Conservation (phyloP, 2,329 filamentous ascomycete species). For the Aspergillus hiratsukae region DNA sequence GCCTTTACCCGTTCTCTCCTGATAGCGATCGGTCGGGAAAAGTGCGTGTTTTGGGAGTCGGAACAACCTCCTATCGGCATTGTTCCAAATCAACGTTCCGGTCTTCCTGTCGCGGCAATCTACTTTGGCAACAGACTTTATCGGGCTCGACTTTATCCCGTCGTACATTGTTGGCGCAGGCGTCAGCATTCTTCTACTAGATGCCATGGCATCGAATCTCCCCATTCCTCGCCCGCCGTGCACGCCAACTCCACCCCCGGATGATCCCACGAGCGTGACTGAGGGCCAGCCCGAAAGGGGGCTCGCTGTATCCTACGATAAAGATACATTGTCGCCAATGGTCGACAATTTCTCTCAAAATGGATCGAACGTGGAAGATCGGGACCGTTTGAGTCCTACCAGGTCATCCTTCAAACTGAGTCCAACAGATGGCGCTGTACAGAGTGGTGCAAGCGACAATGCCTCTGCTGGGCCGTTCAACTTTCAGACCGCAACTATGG, state of each 20-base stretch:
- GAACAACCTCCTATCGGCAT: neutral
- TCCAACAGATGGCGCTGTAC: slow-evolving; percentile 24
- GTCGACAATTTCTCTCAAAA: slow-evolving; percentile 30
- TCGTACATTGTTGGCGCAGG: neutral
- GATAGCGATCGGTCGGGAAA: slow-evolving; percentile 7
- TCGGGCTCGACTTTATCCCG: neutral
- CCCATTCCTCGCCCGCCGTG: slow-evolving; percentile 58
- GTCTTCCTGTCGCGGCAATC: neutral
- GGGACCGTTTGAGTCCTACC: slow-evolving; percentile 30
- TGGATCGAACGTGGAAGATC: slow-evolving; percentile 15
- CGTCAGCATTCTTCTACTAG: neutral
- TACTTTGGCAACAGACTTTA: too few species aligned
- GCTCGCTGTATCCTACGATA: slow-evolving; percentile 36
- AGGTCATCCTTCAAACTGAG: slow-evolving; percentile 33
- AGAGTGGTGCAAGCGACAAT: slow-evolving; percentile 29
- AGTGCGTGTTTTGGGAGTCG: neutral
- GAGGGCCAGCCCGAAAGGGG: slow-evolving; percentile 18
- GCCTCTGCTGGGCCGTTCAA: slow-evolving; percentile 70
- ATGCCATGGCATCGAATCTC: slow-evolving; percentile 55
- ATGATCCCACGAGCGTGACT: slow-evolving; percentile 35
- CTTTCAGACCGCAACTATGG: slow-evolving; percentile 78
- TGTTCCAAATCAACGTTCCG: neutral
- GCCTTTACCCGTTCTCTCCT: slow-evolving; percentile 7
- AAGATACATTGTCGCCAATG: slow-evolving; percentile 46
- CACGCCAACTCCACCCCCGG: slow-evolving; percentile 61